Percentiles rank a stretch among this genome's conserved stretches.
Evolutionary conservation across 306 rosid genomes (phyloP).

Genomic region (Canavalia gladiata): DNA sequence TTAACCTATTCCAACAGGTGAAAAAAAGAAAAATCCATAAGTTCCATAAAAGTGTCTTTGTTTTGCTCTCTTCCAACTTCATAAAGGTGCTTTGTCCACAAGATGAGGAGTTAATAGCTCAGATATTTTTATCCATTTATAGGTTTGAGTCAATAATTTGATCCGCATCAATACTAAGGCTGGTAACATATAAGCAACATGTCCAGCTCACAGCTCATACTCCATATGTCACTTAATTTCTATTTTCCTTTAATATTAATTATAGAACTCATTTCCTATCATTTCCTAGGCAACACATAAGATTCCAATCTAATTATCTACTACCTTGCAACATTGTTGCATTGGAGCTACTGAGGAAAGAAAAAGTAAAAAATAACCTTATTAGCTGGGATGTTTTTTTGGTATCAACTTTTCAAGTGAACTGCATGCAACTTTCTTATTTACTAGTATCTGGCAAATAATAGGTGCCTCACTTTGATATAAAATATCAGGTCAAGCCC

Average conservation of each 20-base stretch:
- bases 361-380: constrained; percentile 7
- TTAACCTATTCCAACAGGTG: too few relatives aligned
- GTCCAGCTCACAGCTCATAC: constrained; percentile 9
- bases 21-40: background rate
- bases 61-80: background rate
- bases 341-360: background rate
- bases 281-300: background rate
- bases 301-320: background rate
- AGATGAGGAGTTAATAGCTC: background rate
- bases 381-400: too few relatives aligned
- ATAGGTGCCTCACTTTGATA: background rate
- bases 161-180: background rate
- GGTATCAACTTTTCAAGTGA: background rate
- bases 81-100: background rate
- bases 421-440: background rate
- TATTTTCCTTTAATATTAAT: background rate
- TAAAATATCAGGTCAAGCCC: background rate
- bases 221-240: background rate
- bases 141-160: background rate
- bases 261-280: background rate
- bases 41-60: background rate
- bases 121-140: constrained; percentile 8
- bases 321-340: background rate
- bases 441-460: background rate
- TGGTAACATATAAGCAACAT: background rate